Evolutionary conservation across 257 asterid species (phyloP).

Genomic region (Solanum appendiculatum): DNA sequence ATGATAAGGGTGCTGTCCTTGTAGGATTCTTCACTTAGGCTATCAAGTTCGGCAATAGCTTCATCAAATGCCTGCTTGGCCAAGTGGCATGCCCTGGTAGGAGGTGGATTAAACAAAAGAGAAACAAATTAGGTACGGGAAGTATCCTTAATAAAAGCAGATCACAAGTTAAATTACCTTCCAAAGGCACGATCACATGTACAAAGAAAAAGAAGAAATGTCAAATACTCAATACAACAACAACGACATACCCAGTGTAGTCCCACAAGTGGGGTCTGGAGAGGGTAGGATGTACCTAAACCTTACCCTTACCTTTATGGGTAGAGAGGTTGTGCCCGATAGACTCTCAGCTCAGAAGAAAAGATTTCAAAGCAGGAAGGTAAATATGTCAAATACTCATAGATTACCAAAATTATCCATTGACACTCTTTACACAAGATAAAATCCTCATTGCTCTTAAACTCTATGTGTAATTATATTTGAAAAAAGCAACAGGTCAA

Average conservation of each 20-base stretch:
- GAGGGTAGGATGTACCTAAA: not conserved
- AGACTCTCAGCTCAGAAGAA: not conserved
- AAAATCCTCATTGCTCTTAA: not conserved
- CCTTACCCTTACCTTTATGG: not conserved
- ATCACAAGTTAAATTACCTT: not conserved
- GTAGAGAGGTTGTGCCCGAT: not conserved
- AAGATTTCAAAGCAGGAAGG: not conserved
- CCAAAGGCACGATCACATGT: not conserved
- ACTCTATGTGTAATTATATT: not conserved
- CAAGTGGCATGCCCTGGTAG: constrained; percentile 66
- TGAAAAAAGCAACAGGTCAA: not conserved
- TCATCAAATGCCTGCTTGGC: constrained; percentile 57
- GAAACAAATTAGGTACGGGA: not conserved
- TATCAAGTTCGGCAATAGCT: constrained; percentile 72
- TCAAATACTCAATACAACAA: not conserved
- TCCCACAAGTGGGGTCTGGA: not conserved
- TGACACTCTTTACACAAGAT: not conserved
- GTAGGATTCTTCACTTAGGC: constrained; percentile 64
- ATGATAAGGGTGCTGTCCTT: constrained; percentile 74
- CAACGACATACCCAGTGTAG: not conserved
- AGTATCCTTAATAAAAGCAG: not conserved
- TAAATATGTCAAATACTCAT: not conserved
- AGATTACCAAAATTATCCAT: not conserved
- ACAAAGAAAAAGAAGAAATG: not conserved
- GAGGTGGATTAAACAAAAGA: not conserved